phyloP scores from a whole-genome alignment of 148 eudicot genomes.

The Rhododendron ferrugineum region DNA sequence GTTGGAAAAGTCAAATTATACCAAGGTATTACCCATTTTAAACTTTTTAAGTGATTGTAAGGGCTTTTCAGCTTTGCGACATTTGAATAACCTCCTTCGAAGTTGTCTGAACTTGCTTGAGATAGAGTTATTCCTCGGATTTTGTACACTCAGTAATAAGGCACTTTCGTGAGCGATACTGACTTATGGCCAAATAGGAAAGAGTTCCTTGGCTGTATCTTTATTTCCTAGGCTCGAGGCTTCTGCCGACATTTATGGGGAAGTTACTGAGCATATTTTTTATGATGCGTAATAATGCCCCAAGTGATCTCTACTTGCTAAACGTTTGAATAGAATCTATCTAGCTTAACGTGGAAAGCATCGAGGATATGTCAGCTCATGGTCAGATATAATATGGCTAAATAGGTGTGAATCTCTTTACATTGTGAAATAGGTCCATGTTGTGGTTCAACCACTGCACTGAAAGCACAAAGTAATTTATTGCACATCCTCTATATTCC shows the following conservation, averaged over 20 bases:
- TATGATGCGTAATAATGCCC: background rate
- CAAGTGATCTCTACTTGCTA: background rate
- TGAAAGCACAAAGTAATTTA: background rate
- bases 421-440: background rate
- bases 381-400: background rate
- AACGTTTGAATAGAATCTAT: background rate
- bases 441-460: background rate
- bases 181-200: background rate
- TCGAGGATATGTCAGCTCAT: background rate
- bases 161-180: background rate
- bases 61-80: background rate
- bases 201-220: background rate
- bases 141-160: background rate
- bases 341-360: background rate
- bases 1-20: constrained; percentile 77
- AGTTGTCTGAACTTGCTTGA: constrained; percentile 5
- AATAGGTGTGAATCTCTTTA: background rate
- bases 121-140: background rate
- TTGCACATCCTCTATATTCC: background rate
- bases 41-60: background rate
- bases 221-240: background rate
- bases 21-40: constrained; percentile 45
- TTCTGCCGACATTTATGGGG: background rate
- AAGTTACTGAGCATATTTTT: background rate
- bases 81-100: background rate